Base-by-base conservation (phyloP, 2,329 filamentous ascomycete genomes). In the Stylonectria norvegica region DNA sequence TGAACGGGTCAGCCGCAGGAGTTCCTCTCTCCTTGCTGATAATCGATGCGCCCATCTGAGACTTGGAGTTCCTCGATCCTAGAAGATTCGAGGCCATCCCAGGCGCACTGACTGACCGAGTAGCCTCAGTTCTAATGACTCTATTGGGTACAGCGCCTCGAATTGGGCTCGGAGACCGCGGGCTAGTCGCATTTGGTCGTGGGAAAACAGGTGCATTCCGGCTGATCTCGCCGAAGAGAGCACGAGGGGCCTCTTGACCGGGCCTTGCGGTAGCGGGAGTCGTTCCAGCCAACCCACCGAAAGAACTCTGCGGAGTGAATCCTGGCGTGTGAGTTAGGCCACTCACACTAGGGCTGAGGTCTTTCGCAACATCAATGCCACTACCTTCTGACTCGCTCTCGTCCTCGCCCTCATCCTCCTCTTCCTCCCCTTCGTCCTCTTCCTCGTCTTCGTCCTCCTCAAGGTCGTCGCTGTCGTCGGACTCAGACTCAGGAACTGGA, bases 151-250 rank as follows among this genome's bases (percentile, higher is more conserved):
- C 64, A 28, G 77, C 72, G 37, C 72, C 69, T 22, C 84, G 78
- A 18, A 86, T 66, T 2, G 86, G 85, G 49, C 85, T 89, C 2
- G 86, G 85, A 8, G 85, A 88, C 23, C 84, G 78, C 33, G 85
- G 83, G 49, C 78, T 83, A n/a, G 70, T 67, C 15, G 66, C 68
- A 22, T 62, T 71, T 17, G 76, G 69, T 22, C 75, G 77, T 8
- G 78, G 67, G 40, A 86, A 76, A 17, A 74, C 47, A 0, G 78
- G 76, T 14, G 69, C 70, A 28, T 68, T 71, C 27, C 68, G 68
- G 41, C 63, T 63, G 27, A 79, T 57, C 42, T 81, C 75, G 7
- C 76, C 78, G 59, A 82, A 83, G 5, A 81, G 60, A 3, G 67
- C 56, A n/a, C 61, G 59, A 12, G 66, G 54, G 44, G 62, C 63